Evolutionary conservation across 2,329 filamentous ascomycete species (phyloP), one percentile per base, ranked within the genome.

Genomic region (Sphaerulina populicola): DNA sequence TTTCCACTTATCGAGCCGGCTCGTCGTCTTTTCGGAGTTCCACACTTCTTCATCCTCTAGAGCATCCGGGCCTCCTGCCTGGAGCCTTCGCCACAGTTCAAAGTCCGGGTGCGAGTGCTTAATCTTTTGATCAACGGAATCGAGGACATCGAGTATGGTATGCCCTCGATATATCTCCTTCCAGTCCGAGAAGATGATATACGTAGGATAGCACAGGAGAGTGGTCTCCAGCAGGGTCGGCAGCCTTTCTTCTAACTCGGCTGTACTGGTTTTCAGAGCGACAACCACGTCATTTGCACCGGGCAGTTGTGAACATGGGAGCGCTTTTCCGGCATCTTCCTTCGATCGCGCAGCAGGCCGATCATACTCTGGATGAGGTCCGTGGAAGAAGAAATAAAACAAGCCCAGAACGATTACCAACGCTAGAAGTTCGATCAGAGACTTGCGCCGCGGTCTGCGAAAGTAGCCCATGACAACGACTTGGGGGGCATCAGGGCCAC

Each of bases 221-320:
- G 63, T 67, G 23, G 68, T 67, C 33, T 64, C 57, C 47, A 72
- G 61, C 39, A 65, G 63, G 2, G 67, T 47, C 2, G 64, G 57
- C 5, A 65, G 53, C 31, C 57, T 57, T 42, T 63, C 62, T 11
- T 64, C 58, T 27, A 70, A 51, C 47, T 68, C 56, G 47, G 62
- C 60, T 37, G 64, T 52, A 55, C 68, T 49, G 8, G 63, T 68
- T 63, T 56, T 68, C 44, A 82, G 62, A 7, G 80, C 67, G 11
- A 81, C 72, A 51, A 80, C 73, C 40, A 79, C 64, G 54, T 81
- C 71, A 1, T 75, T 66, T 1, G 70, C 68, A 27, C 66, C 66
- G 0, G 59, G 52, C 3, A 64, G 46, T 30, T 47, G 33, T 30
- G 47, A 47, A 36, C 61, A 63, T 37, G 54, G 48, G 8, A 54